Conservation (phyloP, 345 rosid species). For the Boechera divaricarpa region DNA sequence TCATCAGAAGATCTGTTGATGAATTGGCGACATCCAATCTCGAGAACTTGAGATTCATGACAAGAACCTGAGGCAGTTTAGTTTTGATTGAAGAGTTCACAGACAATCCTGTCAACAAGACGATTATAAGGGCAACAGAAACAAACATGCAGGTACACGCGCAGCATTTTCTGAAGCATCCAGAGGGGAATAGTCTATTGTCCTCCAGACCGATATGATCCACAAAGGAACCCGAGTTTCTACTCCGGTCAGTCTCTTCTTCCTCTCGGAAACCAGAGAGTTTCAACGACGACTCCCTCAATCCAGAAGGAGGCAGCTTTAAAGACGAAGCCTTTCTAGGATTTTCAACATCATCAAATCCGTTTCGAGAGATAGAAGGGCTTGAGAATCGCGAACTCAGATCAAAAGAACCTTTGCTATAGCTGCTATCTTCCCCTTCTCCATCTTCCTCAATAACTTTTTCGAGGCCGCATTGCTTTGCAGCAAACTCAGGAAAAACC, state of each 20-base stretch:
- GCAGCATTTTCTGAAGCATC: constrained; percentile 39
- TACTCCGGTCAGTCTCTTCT: constrained; percentile 7
- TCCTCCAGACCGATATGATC: constrained; percentile 32
- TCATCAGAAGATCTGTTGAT: constrained; percentile 35
- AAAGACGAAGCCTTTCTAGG: constrained; percentile 22
- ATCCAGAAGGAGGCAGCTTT: constrained; percentile 27
- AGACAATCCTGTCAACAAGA: constrained; percentile 34
- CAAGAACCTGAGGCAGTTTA: constrained; percentile 35
- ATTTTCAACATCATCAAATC: background rate
- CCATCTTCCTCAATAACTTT: constrained; percentile 34
- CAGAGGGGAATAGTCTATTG: constrained; percentile 22
- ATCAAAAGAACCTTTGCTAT: constrained; percentile 40
- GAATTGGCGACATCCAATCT: constrained; percentile 17
- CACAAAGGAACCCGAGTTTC: constrained; percentile 34
- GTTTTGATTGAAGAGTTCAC: constrained; percentile 34
- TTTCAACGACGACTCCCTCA: constrained; percentile 11
- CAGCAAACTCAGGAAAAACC: constrained; percentile 42
- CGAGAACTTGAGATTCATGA: constrained; percentile 36
- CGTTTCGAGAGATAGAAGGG: constrained; percentile 21
- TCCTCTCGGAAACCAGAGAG: constrained; percentile 29
- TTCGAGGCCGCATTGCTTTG: constrained; percentile 29
- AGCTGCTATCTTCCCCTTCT: constrained; percentile 45
- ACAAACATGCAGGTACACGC: constrained; percentile 34
- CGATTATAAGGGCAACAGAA: constrained; percentile 24
- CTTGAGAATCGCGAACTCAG: constrained; percentile 37